Evolutionary conservation across 2,329 filamentous ascomycete species (phyloP).

Genomic region (Aureobasidium lini): DNA sequence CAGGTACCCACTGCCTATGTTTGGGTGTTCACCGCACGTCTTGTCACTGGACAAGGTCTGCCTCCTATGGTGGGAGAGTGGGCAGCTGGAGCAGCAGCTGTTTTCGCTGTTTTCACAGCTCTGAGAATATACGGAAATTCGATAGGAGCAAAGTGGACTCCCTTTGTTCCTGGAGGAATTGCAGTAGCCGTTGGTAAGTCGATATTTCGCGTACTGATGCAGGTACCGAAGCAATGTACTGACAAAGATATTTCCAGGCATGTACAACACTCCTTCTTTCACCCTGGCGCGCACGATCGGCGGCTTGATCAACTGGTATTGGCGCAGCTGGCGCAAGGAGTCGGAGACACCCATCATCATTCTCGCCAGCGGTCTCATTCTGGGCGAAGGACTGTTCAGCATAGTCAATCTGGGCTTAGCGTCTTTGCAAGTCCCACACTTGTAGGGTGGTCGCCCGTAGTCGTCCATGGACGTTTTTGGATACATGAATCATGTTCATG

Average conservation of each 20-base stretch:
- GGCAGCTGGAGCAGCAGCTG: slow-evolving; percentile 62
- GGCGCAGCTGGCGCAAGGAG: slow-evolving; percentile 49
- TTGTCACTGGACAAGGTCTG: slow-evolving; percentile 85
- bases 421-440: slow-evolving; percentile 66
- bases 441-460: slow-evolving; percentile 28
- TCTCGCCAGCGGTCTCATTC: slow-evolving; percentile 80
- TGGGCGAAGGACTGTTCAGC: slow-evolving; percentile 86
- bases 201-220: neutral
- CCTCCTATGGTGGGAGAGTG: slow-evolving; percentile 77
- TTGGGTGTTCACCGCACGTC: slow-evolving; percentile 91
- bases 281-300: slow-evolving; percentile 82
- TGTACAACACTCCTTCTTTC: slow-evolving; percentile 97
- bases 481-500: neutral
- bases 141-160: slow-evolving; percentile 53
- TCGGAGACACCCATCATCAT: slow-evolving; percentile 75
- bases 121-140: slow-evolving; percentile 53
- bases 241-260: slow-evolving; percentile 47
- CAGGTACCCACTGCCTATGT: slow-evolving; percentile 92
- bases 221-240: neutral
- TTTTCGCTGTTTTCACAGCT: slow-evolving; percentile 67
- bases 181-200: slow-evolving; percentile 79
- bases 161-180: slow-evolving; percentile 82
- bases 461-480: neutral
- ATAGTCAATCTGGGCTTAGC: slow-evolving; percentile 84
- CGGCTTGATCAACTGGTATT: slow-evolving; percentile 70